Evolutionary conservation across 805 yeast genomes (phyloP), one percentile per base, ranked within the genome.

Genomic region (Blastobotrys attinorum): DNA sequence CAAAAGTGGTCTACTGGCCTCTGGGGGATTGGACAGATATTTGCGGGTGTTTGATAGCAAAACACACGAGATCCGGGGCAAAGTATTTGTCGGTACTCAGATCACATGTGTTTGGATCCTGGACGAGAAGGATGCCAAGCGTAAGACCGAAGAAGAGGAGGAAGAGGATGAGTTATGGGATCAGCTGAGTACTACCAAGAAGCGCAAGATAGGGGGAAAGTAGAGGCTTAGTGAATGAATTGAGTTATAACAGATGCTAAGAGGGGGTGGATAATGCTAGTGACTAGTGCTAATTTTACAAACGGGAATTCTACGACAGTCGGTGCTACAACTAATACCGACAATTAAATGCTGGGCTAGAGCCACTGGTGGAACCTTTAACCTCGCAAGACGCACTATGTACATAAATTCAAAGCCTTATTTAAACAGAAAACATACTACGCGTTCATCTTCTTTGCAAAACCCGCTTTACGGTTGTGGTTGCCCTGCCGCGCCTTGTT

Each of bases 11-110:
- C 57, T 81, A 22, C 56, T 89, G 5, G 79, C 79, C 2, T 71
- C 85, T 16, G 97, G 95, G 36, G 95, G 96, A 0, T 71, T 89
- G 18, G 98, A 92, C 58, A 72, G 96, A 55, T 90, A 87, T 55
- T 70, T 86, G 22, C 73, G 96, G 46, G 85, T 84, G 3, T 90
- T 75, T 62, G 82, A 87, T 47, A 58, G 78, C 3, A 65, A 64
- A 1, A 63, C 78, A 1, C 71, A 94, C 41, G 74, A 75, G 36
- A 67, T 77, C 39, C 62, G 77, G 7, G 87, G 78, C 5, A 87
- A 87, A 57, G 83, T 85, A 3, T 90, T 75, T 54, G 56, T 82
- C 22, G 95, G 94, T 1, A 75, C 86, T 3, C 87, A 84, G 58
- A 70, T 86, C 15, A 71, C 73, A 20, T 64, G 69, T 22, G 72